Percentiles rank a stretch among this genome's conserved stretches.
These are phyloP conservation scores for Neonectria ditissima DNA, from an alignment of 2,329 filamentous ascomycete species.

Conservation along the genomic window DNA sequence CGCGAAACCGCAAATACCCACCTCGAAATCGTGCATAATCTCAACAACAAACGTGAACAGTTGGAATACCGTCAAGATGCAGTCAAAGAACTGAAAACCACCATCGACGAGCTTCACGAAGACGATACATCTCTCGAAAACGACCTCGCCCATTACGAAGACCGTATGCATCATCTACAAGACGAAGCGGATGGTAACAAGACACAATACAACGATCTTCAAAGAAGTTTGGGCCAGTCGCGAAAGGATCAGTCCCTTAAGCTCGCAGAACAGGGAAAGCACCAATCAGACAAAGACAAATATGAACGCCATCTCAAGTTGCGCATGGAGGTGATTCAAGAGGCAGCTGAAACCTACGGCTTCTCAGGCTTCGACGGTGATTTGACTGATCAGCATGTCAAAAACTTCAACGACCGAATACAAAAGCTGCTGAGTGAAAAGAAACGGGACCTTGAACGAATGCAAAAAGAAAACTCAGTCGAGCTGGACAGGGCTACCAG, in stretches of 20 bases:
- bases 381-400: conserved; percentile 78
- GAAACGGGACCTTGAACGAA: conserved; percentile 79
- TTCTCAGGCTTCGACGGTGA: conserved; percentile 88
- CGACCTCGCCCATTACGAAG: conserved; percentile 81
- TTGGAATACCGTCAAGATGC: conserved; percentile 76
- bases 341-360: conserved; percentile 79
- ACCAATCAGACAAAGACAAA: conserved; percentile 86
- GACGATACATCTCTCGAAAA: conserved; percentile 80
- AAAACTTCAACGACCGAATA: conserved; percentile 82
- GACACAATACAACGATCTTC: conserved; percentile 74
- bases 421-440: conserved; percentile 82
- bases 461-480: conserved; percentile 78
- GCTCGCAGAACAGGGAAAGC: conserved; percentile 77
- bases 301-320: conserved; percentile 83
- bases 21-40: conserved; percentile 77
- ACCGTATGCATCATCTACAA: conserved; percentile 74
- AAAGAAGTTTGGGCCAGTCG: conserved; percentile 58
- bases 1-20: conserved; percentile 80
- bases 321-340: conserved; percentile 80
- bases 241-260: conserved; percentile 64
- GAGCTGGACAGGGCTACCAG: conserved; percentile 80
- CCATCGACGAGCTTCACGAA: conserved; percentile 82
- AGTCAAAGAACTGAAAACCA: conserved; percentile 75
- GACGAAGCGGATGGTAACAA: conserved; percentile 73
- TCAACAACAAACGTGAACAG: conserved; percentile 82